phyloP scores from a whole-genome alignment of 768 basidiomycete species.

The Clathrus columnatus region DNA sequence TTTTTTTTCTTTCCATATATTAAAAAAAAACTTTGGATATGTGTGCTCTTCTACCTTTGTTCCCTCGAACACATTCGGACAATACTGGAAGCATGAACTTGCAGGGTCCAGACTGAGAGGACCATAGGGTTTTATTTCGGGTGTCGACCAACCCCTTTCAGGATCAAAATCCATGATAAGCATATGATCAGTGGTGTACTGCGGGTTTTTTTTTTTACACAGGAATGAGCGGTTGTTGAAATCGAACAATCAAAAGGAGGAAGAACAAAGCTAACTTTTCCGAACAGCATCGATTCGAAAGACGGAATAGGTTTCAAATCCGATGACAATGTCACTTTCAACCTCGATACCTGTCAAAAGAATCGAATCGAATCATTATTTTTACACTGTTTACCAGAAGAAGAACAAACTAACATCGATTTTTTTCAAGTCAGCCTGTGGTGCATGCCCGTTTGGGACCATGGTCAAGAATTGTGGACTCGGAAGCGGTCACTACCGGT shows the following conservation, averaged over 20 bases:
- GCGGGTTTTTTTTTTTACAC: no score
- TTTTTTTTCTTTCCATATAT: no score
- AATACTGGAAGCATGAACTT: constrained; percentile 52
- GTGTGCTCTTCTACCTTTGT: constrained; percentile 45
- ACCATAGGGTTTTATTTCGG: constrained; percentile 65
- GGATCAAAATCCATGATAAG: constrained; percentile 57
- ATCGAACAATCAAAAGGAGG: background rate
- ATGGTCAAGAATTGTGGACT: background rate
- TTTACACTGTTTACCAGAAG: no score
- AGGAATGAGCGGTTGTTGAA: no score
- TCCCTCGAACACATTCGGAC: constrained; percentile 52
- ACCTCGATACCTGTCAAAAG: constrained; percentile 41
- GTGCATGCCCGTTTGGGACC: background rate
- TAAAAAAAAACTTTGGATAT: background rate
- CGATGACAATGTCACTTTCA: constrained; percentile 39
- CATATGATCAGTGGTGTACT: constrained; percentile 77
- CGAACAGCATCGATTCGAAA: constrained; percentile 44
- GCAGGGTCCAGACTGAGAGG: constrained; percentile 51
- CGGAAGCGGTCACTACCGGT: no score
- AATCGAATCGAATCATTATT: background rate
- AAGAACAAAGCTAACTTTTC: constrained; percentile 38
- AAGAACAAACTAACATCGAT: background rate
- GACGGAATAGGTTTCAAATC: constrained; percentile 43
- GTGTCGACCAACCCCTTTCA: constrained; percentile 53
- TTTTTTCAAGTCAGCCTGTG: background rate